Conservation (phyloP, 1,284 basidiomycete genomes). For the Kalmanozyma brasiliensis region DNA sequence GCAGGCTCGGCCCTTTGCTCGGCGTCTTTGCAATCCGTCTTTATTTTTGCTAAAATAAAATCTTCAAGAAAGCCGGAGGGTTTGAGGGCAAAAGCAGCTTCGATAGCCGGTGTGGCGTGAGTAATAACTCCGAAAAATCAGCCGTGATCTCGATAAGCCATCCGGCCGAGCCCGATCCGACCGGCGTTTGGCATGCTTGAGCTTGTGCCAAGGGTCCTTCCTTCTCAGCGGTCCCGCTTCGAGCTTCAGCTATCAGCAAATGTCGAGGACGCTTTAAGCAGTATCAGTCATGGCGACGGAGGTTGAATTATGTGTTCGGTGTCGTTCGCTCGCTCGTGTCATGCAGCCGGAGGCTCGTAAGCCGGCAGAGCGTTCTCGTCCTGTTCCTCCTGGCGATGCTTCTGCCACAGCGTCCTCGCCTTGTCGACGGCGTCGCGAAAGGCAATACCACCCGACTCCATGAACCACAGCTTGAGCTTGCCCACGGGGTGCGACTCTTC, state of each 20-base stretch:
- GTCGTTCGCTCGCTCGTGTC: no score
- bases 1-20: constrained; percentile 10
- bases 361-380: constrained; percentile 50
- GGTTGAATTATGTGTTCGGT: no score
- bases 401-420: constrained; percentile 20
- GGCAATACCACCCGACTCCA: constrained; percentile 49
- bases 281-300: neutral
- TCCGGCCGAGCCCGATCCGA: constrained; percentile 4
- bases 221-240: neutral
- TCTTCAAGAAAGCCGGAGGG: neutral
- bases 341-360: constrained; percentile 23
- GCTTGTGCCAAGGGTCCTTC: neutral
- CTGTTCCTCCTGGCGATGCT: constrained; percentile 18
- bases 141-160: constrained; percentile 10
- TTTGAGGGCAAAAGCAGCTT: neutral
- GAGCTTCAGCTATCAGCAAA: no score
- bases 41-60: neutral
- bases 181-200: neutral
- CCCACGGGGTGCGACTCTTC: constrained; percentile 33
- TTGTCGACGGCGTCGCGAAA: constrained; percentile 55
- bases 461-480: constrained; percentile 57
- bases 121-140: constrained; percentile 10
- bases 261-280: no score
- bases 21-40: neutral
- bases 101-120: no score